These are phyloP conservation scores for Sarocladiaceae sp. DNA, from an alignment of 2,329 filamentous ascomycete genomes.

Conservation along the genomic window DNA sequence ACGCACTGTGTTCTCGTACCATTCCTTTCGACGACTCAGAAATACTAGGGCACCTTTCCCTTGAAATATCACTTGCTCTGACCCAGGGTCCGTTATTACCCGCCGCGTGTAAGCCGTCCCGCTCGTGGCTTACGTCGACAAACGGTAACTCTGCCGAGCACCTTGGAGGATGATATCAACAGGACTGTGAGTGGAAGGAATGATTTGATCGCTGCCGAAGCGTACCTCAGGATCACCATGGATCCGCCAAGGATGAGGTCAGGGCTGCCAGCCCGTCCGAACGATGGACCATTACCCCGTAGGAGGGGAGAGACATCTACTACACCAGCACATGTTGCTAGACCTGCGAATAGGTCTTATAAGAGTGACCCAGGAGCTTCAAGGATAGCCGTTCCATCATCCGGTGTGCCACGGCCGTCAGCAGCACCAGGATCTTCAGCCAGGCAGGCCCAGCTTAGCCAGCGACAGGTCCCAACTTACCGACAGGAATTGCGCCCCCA, in stretches of 20 bases:
- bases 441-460: constrained; percentile 14
- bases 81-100: neutral
- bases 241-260: constrained; percentile 36
- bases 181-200: constrained; percentile 13
- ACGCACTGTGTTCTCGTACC: no score
- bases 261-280: constrained; percentile 35
- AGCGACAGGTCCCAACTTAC: neutral
- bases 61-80: neutral
- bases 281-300: constrained; percentile 28
- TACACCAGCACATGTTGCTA: constrained; percentile 17
- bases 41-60: no score
- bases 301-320: constrained; percentile 19
- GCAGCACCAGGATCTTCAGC: constrained; percentile 16
- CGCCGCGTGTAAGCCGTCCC: neutral
- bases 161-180: neutral
- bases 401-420: constrained; percentile 3
- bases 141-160: neutral
- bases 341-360: constrained; percentile 18
- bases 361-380: constrained; percentile 18
- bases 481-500: constrained; percentile 14
- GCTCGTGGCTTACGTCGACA: neutral
- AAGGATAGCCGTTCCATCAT: constrained; percentile 1
- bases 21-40: neutral
- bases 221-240: constrained; percentile 32
- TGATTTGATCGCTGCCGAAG: constrained; percentile 12